phyloP scores from a whole-genome alignment of 768 basidiomycete species.

The Rhodotorula kratochvilovae region DNA sequence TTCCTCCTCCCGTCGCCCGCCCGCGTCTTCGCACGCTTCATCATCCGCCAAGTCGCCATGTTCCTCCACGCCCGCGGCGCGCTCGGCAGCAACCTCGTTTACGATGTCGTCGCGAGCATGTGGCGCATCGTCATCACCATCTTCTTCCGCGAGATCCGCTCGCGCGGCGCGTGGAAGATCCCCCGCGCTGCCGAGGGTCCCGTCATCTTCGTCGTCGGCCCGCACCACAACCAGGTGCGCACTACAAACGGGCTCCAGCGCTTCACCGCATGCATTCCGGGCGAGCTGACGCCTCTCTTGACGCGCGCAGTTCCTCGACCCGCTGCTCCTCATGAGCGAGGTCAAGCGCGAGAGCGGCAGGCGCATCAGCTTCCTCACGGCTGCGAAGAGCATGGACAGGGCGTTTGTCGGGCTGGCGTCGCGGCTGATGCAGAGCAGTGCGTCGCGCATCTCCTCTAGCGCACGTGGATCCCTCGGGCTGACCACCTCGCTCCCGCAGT shows the following conservation, averaged over 20 bases:
- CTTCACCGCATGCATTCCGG: too few species aligned
- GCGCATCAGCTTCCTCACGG: constrained; percentile 77
- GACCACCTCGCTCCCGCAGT: constrained; percentile 55
- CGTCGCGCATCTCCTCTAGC: constrained; percentile 43
- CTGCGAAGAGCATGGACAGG: constrained; percentile 80
- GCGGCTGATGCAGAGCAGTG: constrained; percentile 81
- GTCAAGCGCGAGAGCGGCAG: constrained; percentile 77
- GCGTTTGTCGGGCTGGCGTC: constrained; percentile 75
- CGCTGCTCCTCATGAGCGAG: constrained; percentile 74
- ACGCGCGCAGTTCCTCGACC: constrained; percentile 74
- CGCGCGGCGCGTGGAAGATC: constrained; percentile 89
- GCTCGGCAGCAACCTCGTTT: constrained; percentile 48
- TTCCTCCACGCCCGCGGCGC: constrained; percentile 35
- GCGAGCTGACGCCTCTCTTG: background rate
- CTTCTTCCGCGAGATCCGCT: constrained; percentile 93
- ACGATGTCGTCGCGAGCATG: constrained; percentile 74
- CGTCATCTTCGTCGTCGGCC: constrained; percentile 86
- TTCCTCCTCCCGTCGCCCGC: constrained; percentile 32
- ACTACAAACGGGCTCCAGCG: too few species aligned
- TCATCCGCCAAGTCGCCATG: constrained; percentile 35
- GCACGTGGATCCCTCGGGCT: background rate
- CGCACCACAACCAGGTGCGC: constrained; percentile 81
- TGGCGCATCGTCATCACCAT: constrained; percentile 82
- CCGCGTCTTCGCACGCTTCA: constrained; percentile 18
- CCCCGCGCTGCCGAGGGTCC: constrained; percentile 68